Evolutionary conservation across 2,329 filamentous ascomycete genomes (phyloP).

Genomic region (Blumeriella jaapii): DNA sequence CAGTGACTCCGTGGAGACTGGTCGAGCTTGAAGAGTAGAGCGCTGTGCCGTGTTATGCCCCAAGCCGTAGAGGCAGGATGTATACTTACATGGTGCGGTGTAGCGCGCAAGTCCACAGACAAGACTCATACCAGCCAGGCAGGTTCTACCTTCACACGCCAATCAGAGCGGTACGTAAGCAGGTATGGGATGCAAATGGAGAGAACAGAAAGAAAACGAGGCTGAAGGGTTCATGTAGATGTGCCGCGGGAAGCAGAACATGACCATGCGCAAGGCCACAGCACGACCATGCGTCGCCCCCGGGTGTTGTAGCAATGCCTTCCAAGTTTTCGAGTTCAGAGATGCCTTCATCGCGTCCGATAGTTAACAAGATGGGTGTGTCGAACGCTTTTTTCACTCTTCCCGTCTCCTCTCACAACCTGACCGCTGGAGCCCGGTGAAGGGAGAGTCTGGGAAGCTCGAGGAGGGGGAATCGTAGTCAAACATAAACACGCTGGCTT

Average conservation of each 20-base stretch:
- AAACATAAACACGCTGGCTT: constrained; percentile 95
- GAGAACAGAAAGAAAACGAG: neutral
- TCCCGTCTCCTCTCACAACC: constrained; percentile 50
- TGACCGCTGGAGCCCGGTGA: constrained; percentile 82
- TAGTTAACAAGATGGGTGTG: constrained; percentile 92
- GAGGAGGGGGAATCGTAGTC: constrained; percentile 59
- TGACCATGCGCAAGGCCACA: constrained; percentile 1
- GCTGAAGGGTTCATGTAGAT: too few relatives aligned
- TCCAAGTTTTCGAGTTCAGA: constrained; percentile 65
- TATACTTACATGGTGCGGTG: too few relatives aligned
- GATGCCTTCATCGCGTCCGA: constrained; percentile 97
- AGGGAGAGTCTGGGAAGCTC: constrained; percentile 70
- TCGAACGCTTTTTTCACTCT: constrained; percentile 98
- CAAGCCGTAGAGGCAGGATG: too few relatives aligned
- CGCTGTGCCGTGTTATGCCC: too few relatives aligned
- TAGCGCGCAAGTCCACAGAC: too few relatives aligned
- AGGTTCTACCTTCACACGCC: too few relatives aligned
- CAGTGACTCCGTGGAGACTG: too few relatives aligned
- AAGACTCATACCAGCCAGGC: too few relatives aligned
- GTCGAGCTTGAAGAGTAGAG: too few relatives aligned
- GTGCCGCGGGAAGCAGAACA: neutral
- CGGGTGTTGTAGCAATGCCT: constrained; percentile 24
- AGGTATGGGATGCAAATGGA: too few relatives aligned
- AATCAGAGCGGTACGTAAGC: too few relatives aligned
- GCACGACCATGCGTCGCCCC: neutral